These are phyloP conservation scores for Violaceomyces palustris DNA, from an alignment of 1,284 basidiomycete genomes.

Conservation along the genomic window DNA sequence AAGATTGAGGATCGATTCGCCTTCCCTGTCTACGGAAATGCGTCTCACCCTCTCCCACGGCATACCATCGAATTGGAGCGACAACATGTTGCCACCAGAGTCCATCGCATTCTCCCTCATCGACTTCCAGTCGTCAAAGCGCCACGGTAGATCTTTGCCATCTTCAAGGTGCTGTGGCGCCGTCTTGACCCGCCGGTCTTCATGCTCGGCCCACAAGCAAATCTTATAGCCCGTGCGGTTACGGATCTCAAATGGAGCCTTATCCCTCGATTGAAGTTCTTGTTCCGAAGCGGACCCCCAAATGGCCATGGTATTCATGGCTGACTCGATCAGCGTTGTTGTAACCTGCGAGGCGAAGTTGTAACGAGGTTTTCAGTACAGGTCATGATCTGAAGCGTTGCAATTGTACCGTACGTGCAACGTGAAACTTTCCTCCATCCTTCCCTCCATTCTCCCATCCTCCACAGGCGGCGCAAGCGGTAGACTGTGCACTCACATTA, in stretches of 20 bases:
- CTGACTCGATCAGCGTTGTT: constrained; percentile 83
- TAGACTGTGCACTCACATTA: constrained; percentile 70
- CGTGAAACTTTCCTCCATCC: too few species aligned
- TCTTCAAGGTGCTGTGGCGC: constrained; percentile 58
- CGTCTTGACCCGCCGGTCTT: constrained; percentile 57
- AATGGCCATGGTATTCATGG: constrained; percentile 67
- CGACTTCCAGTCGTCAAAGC: constrained; percentile 93
- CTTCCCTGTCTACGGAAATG: constrained; percentile 88
- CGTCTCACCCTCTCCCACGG: constrained; percentile 85
- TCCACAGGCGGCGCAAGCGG: too few species aligned
- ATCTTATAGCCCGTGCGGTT: constrained; percentile 77
- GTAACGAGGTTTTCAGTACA: not conserved
- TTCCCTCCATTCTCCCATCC: too few species aligned
- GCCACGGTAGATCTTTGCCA: constrained; percentile 81
- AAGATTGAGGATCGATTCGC: constrained; percentile 81
- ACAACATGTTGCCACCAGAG: constrained; percentile 38
- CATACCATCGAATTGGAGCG: constrained; percentile 70
- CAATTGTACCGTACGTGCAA: too few species aligned
- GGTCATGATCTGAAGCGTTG: too few species aligned
- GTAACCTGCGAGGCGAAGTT: constrained; percentile 55
- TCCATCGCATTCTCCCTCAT: constrained; percentile 65
- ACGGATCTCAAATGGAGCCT: constrained; percentile 85
- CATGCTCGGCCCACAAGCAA: constrained; percentile 54
- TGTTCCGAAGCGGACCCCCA: constrained; percentile 61
- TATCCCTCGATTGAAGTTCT: constrained; percentile 58